phyloP scores from a whole-genome alignment of 2,329 filamentous ascomycete genomes.

The Thelonectria blattea region DNA sequence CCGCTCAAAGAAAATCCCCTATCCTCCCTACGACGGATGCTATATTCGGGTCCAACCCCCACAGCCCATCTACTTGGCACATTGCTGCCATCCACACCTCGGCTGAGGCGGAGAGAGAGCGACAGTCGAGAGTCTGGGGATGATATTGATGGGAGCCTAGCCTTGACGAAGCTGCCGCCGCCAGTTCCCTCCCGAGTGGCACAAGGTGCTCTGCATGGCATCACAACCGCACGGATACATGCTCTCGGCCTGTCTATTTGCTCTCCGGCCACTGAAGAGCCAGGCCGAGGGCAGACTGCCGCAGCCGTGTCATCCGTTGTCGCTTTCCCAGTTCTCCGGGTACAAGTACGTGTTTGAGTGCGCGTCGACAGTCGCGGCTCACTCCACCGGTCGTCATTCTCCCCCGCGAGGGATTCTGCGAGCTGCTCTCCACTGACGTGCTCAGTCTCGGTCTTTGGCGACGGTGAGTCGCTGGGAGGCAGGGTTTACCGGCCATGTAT shows the following conservation, averaged over 20 bases:
- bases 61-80: conserved; percentile 18
- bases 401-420: neutral
- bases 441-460: neutral
- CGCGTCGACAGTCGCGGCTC: conserved; percentile 22
- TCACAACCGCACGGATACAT: neutral
- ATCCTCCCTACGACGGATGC: neutral
- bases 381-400: conserved; percentile 14
- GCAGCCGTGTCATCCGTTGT: conserved; percentile 8
- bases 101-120: conserved; percentile 20
- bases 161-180: neutral
- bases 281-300: neutral
- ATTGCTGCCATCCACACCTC: conserved; percentile 18
- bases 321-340: conserved; percentile 4
- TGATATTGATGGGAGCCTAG: neutral
- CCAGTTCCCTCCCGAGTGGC: conserved; percentile 1
- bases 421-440: conserved; percentile 8
- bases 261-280: no score
- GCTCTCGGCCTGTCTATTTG: no score
- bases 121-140: conserved; percentile 9
- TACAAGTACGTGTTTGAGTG: conserved; percentile 13
- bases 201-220: conserved; percentile 7
- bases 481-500: neutral
- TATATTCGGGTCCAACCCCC: conserved; percentile 19
- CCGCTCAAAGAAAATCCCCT: conserved; percentile 1
- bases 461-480: neutral